These are phyloP conservation scores for Alternaria angustiovoidea DNA, from an alignment of 2,329 filamentous ascomycete species.

Conservation along the genomic window DNA sequence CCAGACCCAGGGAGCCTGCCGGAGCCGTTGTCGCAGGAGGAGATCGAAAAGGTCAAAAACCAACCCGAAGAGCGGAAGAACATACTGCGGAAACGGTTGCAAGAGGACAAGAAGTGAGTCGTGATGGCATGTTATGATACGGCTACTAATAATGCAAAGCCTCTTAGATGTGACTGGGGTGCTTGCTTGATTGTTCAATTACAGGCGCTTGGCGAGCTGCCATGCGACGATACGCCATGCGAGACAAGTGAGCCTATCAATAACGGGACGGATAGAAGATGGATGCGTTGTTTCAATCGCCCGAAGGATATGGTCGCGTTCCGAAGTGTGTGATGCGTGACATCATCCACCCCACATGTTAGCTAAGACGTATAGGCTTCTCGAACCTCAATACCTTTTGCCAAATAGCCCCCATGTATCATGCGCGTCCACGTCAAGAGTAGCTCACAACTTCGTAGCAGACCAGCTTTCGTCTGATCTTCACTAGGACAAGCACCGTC, in stretches of 20 bases:
- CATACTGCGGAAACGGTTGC: not conserved
- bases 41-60: constrained; percentile 6
- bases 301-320: not conserved
- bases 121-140: not conserved
- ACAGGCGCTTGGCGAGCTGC: not conserved
- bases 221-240: not conserved
- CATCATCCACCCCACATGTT: not conserved
- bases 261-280: not conserved
- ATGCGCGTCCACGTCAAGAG: too few species aligned
- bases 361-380: not conserved
- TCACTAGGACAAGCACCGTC: too few species aligned
- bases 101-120: constrained; percentile 8
- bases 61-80: constrained; percentile 6
- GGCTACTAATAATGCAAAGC: not conserved
- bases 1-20: constrained; percentile 7
- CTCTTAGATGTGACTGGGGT: constrained; percentile 3
- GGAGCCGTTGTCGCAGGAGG: constrained; percentile 6
- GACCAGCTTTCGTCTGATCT: too few species aligned
- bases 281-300: not conserved
- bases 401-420: too few species aligned
- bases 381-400: not conserved
- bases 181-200: not conserved
- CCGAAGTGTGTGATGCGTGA: not conserved
- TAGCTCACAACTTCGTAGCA: too few species aligned
- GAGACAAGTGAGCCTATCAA: not conserved